Conservation (phyloP, 2,329 filamentous ascomycete species). For the Fusarium poae region DNA sequence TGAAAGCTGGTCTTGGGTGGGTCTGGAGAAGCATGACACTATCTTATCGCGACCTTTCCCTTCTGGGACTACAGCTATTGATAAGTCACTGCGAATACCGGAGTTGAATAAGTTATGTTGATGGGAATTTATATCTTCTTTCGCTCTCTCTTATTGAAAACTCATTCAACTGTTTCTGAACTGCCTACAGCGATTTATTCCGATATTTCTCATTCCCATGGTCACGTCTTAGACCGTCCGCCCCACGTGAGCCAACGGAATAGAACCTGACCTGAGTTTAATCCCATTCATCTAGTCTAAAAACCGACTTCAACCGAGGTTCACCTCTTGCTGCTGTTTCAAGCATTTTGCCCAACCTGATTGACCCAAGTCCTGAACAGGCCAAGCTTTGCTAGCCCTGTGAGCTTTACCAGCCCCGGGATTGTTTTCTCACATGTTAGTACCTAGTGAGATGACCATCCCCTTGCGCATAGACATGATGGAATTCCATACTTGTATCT, state of each 20-base stretch:
- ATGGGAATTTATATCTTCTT: conserved; percentile 9
- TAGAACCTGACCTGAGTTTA: conserved; percentile 27
- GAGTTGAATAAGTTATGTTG: conserved; percentile 16
- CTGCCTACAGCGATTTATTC: conserved; percentile 18
- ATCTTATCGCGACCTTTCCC: conserved; percentile 41
- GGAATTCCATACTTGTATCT: conserved; percentile 1
- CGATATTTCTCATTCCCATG: conserved; percentile 17
- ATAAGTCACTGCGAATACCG: conserved; percentile 19
- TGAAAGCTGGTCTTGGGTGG: conserved; percentile 13
- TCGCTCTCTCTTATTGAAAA: background rate
- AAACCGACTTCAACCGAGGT: conserved; percentile 36
- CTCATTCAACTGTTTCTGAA: background rate
- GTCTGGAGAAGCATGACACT: conserved; percentile 12
- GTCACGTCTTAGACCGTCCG: conserved; percentile 30
- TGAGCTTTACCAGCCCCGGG: conserved; percentile 24
- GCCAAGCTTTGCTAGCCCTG: conserved; percentile 16
- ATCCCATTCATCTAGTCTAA: conserved; percentile 14
- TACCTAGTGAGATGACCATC: conserved; percentile 11
- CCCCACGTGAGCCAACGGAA: conserved; percentile 41
- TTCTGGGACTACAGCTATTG: conserved; percentile 17
- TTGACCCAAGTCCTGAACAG: conserved; percentile 12
- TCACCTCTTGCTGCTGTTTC: conserved; percentile 12
- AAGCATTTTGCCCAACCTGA: background rate
- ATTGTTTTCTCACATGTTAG: conserved; percentile 45
- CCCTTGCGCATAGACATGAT: conserved; percentile 14